phyloP scores from a whole-genome alignment of 176 grass and related monocot genomes.

The Eremochloa ophiuroides region DNA sequence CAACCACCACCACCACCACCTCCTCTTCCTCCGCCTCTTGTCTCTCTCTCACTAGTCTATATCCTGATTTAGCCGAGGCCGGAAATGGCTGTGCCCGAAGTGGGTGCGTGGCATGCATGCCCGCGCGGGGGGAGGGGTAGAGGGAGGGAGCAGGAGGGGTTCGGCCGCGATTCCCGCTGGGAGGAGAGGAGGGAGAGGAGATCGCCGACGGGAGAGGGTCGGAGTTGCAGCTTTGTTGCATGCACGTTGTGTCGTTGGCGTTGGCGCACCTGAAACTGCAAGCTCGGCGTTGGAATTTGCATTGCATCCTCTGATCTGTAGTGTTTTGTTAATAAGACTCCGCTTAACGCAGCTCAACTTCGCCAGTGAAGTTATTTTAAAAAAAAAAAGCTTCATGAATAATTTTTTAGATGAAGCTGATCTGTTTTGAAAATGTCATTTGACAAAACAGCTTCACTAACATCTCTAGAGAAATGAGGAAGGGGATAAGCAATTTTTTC shows the following conservation, averaged over 20 bases:
- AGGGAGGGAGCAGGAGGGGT: background rate
- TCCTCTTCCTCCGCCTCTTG: background rate
- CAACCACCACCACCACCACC: background rate
- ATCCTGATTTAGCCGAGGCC: constrained; percentile 38
- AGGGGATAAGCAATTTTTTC: too few relatives aligned
- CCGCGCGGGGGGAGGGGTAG: background rate
- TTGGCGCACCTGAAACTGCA: background rate
- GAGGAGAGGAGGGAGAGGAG: background rate
- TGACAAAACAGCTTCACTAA: too few relatives aligned
- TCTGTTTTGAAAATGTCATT: too few relatives aligned
- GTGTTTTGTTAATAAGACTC: too few relatives aligned
- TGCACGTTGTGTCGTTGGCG: background rate
- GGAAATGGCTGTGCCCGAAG: constrained; percentile 5
- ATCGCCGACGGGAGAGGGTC: background rate
- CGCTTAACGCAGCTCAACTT: background rate
- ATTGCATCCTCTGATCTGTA: too few relatives aligned
- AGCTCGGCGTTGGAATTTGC: background rate
- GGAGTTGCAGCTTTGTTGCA: constrained; percentile 1
- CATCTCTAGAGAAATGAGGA: too few relatives aligned
- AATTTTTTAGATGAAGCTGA: too few relatives aligned
- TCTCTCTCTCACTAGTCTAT: constrained; percentile 3
- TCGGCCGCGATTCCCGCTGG: constrained; percentile 28
- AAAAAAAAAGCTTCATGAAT: too few relatives aligned
- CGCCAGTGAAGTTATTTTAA: too few relatives aligned
- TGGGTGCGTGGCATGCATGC: background rate